phyloP scores from a whole-genome alignment of 2,329 filamentous ascomycete genomes.

The Hortaea sp. region DNA sequence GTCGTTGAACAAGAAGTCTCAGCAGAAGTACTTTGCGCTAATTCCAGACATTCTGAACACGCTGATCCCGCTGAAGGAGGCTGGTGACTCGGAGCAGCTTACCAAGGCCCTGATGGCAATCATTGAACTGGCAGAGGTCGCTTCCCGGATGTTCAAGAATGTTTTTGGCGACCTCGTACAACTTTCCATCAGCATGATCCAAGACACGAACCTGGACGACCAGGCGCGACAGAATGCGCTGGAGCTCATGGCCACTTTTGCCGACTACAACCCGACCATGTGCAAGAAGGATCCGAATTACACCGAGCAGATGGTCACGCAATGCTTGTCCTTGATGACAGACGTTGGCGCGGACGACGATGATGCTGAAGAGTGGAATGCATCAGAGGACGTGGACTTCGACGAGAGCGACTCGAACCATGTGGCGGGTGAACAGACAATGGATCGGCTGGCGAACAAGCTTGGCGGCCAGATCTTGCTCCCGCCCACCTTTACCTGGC shows the following conservation, averaged over 20 bases:
- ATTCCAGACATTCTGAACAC: slow-evolving; percentile 91
- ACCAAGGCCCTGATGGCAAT: slow-evolving; percentile 82
- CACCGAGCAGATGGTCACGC: slow-evolving; percentile 93
- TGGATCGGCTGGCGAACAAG: slow-evolving; percentile 96
- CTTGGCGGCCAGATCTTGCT: slow-evolving; percentile 89
- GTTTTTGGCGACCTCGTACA: slow-evolving; percentile 89
- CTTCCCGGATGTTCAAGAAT: slow-evolving; percentile 92
- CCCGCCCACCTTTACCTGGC: slow-evolving; percentile 89
- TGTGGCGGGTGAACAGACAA: slow-evolving; percentile 93
- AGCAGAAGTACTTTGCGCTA: slow-evolving; percentile 76
- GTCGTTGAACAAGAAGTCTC: slow-evolving; percentile 76
- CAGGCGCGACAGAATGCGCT: slow-evolving; percentile 87
- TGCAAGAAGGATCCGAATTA: slow-evolving; percentile 91
- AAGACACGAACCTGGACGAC: slow-evolving; percentile 89
- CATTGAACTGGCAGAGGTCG: slow-evolving; percentile 89
- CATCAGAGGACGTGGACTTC: slow-evolving; percentile 84
- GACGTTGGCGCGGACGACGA: slow-evolving; percentile 92
- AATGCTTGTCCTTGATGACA: slow-evolving; percentile 96
- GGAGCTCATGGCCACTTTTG: slow-evolving; percentile 96
- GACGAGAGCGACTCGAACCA: slow-evolving; percentile 97
- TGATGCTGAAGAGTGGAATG: slow-evolving; percentile 86
- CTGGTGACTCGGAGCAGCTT: slow-evolving; percentile 79
- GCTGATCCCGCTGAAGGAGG: slow-evolving; percentile 84
- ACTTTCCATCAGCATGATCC: slow-evolving; percentile 86
- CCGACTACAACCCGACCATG: slow-evolving; percentile 86